Percentiles rank a stretch among this genome's conserved stretches.
These are phyloP conservation scores for Bruguiera parviflora DNA, from an alignment of 345 rosid genomes.

Conservation along the genomic window DNA sequence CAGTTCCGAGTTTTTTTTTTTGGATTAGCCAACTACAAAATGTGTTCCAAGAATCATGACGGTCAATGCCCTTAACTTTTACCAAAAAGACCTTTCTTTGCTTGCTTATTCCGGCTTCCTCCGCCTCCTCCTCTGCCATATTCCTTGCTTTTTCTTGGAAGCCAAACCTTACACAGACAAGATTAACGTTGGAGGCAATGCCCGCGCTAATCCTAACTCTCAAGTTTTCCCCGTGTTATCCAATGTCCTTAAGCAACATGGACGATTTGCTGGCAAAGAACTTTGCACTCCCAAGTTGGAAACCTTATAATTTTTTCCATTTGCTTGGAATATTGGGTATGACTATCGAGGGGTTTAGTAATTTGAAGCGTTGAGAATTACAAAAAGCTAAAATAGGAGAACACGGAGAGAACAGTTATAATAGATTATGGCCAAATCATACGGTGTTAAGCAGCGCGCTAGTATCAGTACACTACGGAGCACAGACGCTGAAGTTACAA, in stretches of 20 bases:
- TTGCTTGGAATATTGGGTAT: too few species aligned
- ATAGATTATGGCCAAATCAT: too few species aligned
- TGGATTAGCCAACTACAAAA: background rate
- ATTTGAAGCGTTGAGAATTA: too few species aligned
- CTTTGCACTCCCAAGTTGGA: background rate
- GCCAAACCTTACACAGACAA: background rate
- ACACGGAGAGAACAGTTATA: too few species aligned
- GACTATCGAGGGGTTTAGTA: too few species aligned
- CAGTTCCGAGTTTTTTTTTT: background rate
- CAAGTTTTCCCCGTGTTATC: background rate
- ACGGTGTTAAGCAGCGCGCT: too few species aligned
- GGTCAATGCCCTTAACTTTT: background rate
- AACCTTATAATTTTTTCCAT: too few species aligned
- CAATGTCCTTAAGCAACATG: background rate
- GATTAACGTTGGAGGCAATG: background rate
- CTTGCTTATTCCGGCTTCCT: background rate
- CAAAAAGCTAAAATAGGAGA: too few species aligned
- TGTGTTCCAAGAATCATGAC: background rate
- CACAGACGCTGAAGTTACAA: too few species aligned
- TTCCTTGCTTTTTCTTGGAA: conserved; percentile 8
- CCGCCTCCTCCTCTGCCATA: background rate
- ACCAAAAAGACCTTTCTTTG: background rate
- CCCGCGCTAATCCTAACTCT: background rate
- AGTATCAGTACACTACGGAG: too few species aligned
- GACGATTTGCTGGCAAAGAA: background rate